Percentiles rank a stretch among this genome's conserved stretches.
Evolutionary conservation across 2,329 filamentous ascomycete species (phyloP).

Genomic region (Epichloe bromicola): DNA sequence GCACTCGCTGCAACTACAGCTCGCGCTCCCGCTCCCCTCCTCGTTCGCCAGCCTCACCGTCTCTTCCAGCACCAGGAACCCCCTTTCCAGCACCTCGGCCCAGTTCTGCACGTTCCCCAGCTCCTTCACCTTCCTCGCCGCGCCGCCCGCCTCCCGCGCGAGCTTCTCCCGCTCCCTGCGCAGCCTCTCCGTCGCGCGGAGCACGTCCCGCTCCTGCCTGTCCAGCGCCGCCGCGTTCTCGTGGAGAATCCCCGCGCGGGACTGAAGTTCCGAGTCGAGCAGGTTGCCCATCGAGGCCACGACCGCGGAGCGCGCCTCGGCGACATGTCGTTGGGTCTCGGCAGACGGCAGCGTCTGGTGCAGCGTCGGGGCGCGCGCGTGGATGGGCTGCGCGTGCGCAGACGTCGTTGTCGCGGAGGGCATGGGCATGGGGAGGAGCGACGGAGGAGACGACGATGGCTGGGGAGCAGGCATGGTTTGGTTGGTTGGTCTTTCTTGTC

Average conservation of each 20-base stretch:
- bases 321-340: constrained; percentile 33
- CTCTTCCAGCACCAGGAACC: constrained; percentile 52
- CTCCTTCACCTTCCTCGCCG: constrained; percentile 57
- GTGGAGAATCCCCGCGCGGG: constrained; percentile 57
- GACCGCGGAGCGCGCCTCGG: constrained; percentile 45
- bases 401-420: background rate
- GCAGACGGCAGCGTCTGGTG: constrained; percentile 27
- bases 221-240: constrained; percentile 51
- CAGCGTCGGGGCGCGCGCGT: constrained; percentile 11
- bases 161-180: constrained; percentile 53
- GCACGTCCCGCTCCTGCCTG: constrained; percentile 54
- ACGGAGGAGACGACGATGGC: background rate
- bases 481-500: background rate
- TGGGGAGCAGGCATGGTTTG: background rate
- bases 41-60: constrained; percentile 43
- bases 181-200: constrained; percentile 45
- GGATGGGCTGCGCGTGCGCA: background rate
- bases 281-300: constrained; percentile 54
- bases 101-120: constrained; percentile 75
- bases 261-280: constrained; percentile 54
- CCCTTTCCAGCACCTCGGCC: constrained; percentile 67
- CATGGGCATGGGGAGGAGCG: background rate
- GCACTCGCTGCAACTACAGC: constrained; percentile 28
- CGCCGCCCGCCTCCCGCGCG: constrained; percentile 48
- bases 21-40: constrained; percentile 10